A percentile compares a stretch with the other conserved stretches of the same genome.
These are phyloP conservation scores for Tuber borchii DNA, from an alignment of 495 filamentous ascomycete species.

Conservation along the genomic window DNA sequence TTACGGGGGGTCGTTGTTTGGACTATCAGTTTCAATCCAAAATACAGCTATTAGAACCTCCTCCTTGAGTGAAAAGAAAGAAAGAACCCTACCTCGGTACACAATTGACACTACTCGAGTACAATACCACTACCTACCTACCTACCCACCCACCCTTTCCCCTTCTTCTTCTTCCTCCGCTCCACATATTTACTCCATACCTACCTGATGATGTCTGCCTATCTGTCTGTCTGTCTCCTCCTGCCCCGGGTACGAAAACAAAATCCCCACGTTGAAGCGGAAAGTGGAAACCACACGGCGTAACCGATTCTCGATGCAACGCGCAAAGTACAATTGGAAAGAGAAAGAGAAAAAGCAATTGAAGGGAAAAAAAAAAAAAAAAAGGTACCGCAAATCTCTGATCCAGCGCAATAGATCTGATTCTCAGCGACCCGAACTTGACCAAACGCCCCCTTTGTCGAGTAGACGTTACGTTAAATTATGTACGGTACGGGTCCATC, in stretches of 20 bases:
- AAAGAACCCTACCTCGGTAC: not conserved
- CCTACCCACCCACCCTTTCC: not conserved
- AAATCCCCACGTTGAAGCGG: not conserved
- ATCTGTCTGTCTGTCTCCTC: not conserved
- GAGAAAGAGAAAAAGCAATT: not conserved
- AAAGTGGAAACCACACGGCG: not conserved
- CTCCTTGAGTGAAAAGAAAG: not conserved
- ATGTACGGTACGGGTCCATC: not conserved
- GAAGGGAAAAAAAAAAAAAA: not conserved
- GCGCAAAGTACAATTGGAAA: not conserved
- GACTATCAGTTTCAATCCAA: not conserved
- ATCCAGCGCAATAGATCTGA: conserved; percentile 5
- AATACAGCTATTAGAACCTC: not conserved
- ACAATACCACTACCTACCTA: not conserved
- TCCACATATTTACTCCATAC: not conserved
- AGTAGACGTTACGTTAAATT: not conserved
- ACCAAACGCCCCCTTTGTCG: not conserved
- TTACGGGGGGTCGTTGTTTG: not conserved
- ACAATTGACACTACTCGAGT: too few relatives aligned
- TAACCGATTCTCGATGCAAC: not conserved
- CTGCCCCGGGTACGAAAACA: conserved; percentile 1
- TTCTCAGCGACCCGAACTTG: not conserved
- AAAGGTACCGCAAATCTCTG: conserved; percentile 3
- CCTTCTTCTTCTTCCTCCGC: not conserved
- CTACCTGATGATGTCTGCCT: conserved; percentile 5